These are phyloP conservation scores for Scheffersomyces segobiensis DNA, from an alignment of 1,139 yeast genomes.

Conservation along the genomic window DNA sequence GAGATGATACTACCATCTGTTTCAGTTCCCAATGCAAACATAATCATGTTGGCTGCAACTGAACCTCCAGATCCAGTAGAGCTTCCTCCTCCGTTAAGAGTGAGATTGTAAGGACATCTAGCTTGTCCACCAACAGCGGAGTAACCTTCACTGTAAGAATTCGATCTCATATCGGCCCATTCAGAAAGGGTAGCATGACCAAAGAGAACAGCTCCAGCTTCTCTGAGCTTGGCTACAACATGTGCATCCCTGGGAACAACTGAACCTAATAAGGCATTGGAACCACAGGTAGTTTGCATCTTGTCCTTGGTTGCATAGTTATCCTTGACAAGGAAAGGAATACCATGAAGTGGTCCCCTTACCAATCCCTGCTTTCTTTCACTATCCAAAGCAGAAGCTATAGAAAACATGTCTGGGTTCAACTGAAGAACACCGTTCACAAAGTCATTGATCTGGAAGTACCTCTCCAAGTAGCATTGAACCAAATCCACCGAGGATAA, in stretches of 20 bases:
- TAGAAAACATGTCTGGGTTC: constrained; percentile 18
- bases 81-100: constrained; percentile 20
- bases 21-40: constrained; percentile 21
- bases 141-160: constrained; percentile 20
- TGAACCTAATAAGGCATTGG: constrained; percentile 18
- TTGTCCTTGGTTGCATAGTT: constrained; percentile 22
- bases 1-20: constrained; percentile 23
- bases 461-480: constrained; percentile 18
- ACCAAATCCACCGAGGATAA: constrained; percentile 16
- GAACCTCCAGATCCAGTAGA: constrained; percentile 21
- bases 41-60: constrained; percentile 20
- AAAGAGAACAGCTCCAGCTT: constrained; percentile 23
- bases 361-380: constrained; percentile 18
- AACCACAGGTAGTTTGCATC: constrained; percentile 21
- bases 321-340: constrained; percentile 22
- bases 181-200: constrained; percentile 22
- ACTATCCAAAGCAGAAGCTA: constrained; percentile 9
- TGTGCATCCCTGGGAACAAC: constrained; percentile 22
- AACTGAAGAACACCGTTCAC: constrained; percentile 16
- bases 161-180: constrained; percentile 25
- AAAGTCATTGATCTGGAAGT: constrained; percentile 17
- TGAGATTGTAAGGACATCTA: constrained; percentile 19
- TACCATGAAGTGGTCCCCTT: constrained; percentile 23
- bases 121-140: constrained; percentile 24
- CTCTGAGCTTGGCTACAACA: constrained; percentile 18